Base-by-base conservation (phyloP, 2,329 filamentous ascomycete species). In the Lasiodiplodia hormozganensis region DNA sequence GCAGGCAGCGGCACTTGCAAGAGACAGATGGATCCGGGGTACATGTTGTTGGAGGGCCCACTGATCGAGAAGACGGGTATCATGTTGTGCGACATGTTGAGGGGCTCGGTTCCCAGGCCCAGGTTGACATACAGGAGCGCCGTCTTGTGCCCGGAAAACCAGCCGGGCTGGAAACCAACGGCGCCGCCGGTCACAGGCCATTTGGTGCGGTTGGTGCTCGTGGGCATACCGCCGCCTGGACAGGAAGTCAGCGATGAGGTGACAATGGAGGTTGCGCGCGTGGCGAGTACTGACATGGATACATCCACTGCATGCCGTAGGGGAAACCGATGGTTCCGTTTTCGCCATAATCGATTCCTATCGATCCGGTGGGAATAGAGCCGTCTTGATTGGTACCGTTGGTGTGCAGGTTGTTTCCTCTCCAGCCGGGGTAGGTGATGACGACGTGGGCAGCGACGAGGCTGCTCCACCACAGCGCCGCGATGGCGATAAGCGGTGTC, bases 231-330 rank as follows among this genome's bases (percentile, higher is more conserved):
- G 69, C 96, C 96, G 78, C 95, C 95, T 97, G 74, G 40, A 75
- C 65, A 75, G 71, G 65, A 52, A 54, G 58, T 52, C 16, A 11
- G 40, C 47, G 12, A 36, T 4, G 11, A 64, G 60, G 28, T 12
- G n/a, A 11, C 28, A 16, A 11, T 16, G 40, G n/a, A 23, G 58
- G 12, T 2, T 62, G 40, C 43, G 43, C 47, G n/a, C 12, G 65
- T 43, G 43, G 56, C 57, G 66, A 21, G 28, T 57, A 84, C 92
- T 82, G 84, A 97, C 94, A 97, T 80, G 94, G 94, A 84, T 97
- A 97, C 78, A 90, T 89, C 94, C 94, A 97, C 83, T 97, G 92
- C 92, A 96, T 95, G 81, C 94, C 94, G 73, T 92, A 97, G 1
- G 94, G 94, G 73, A 88, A 96, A 0, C 81, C 76, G 21, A 77